Evolutionary conservation across 768 basidiomycete species (phyloP), one percentile per base, ranked within the genome.

Genomic region (Astraeus odoratus): DNA sequence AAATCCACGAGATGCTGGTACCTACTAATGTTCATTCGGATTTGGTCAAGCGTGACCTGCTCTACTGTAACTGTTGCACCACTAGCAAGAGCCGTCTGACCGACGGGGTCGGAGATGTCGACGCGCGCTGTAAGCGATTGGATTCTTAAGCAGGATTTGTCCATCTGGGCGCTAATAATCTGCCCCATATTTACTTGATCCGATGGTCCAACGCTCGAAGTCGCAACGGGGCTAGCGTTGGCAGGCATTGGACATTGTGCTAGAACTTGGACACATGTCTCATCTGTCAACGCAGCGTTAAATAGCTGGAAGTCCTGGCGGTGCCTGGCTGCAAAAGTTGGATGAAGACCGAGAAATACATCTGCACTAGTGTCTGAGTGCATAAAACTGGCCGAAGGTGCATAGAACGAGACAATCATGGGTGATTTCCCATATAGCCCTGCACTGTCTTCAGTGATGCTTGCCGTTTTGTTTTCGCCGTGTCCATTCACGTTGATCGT

Each of bases 1-100:
- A 68, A 77, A 1, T 38, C 7, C 6, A 77, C 46, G 26, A 44
- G 39, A 40, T 67, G 54, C 4, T 44, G 25, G 42, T 60, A 55
- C 1, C 47, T 43, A 23, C 42, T 53, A 2, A 62, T 42, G 27
- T 27, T 38, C 24, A 62, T 19, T 12, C 31, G 39, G 33, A 34
- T 8, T 8, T 37, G 40, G 15, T 45, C 12, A 7, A 31, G 18
- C 4, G 45, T 37, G 1, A 43, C 22, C 35, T 49, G 49, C 16
- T 52, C 47, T 5, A 63, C 37, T 42, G 29, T 53, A 20, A 54
- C 58, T 15, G 52, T 27, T 16, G 50, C 50, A 1, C 61, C 55
- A 12, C 51, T 46, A 3, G 42, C 41, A 4, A 62, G 44, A 8
- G 47, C 49, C 19, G 46, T 39, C 46, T 53, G 49, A 38, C 49